Percentiles rank a stretch among this genome's conserved stretches.
phyloP scores from a whole-genome alignment of 768 basidiomycete species.

The Tylopilus vinaceipallidus region DNA sequence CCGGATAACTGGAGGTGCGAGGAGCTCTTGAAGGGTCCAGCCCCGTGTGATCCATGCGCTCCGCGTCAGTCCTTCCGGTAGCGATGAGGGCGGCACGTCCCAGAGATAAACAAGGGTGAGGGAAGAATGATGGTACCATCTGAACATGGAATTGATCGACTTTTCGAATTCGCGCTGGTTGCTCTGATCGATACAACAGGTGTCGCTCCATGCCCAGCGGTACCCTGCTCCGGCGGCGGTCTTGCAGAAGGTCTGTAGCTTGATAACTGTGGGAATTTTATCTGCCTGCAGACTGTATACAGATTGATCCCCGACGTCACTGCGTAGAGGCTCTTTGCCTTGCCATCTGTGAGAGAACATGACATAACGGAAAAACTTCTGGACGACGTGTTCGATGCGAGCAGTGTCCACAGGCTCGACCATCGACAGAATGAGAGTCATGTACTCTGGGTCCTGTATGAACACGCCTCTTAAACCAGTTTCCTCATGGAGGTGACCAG shows the following conservation, averaged over 20 bases:
- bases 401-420: neutral
- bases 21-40: slow-evolving; percentile 14
- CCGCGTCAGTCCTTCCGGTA: neutral
- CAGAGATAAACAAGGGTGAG: slow-evolving; percentile 8
- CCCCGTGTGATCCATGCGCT: slow-evolving; percentile 9
- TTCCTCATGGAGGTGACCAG: slow-evolving; percentile 4
- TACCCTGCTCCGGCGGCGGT: neutral
- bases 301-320: neutral
- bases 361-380: slow-evolving; percentile 8
- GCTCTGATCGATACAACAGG: slow-evolving; percentile 9
- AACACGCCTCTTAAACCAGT: neutral
- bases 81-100: neutral
- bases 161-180: slow-evolving; percentile 6
- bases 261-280: neutral
- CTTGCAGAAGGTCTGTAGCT: slow-evolving; percentile 6
- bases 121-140: slow-evolving; percentile 8
- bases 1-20: slow-evolving; percentile 4
- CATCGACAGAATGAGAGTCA: slow-evolving; percentile 1
- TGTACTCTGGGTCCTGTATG: neutral
- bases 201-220: slow-evolving; percentile 11
- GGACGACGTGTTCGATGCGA: slow-evolving; percentile 3
- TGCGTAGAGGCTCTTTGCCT: slow-evolving; percentile 3
- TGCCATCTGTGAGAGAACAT: slow-evolving; percentile 18
- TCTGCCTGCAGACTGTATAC: slow-evolving; percentile 2
- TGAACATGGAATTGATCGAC: slow-evolving; percentile 10